phyloP scores from a whole-genome alignment of 768 basidiomycete genomes.

The Leccinum olivaceopallidum region DNA sequence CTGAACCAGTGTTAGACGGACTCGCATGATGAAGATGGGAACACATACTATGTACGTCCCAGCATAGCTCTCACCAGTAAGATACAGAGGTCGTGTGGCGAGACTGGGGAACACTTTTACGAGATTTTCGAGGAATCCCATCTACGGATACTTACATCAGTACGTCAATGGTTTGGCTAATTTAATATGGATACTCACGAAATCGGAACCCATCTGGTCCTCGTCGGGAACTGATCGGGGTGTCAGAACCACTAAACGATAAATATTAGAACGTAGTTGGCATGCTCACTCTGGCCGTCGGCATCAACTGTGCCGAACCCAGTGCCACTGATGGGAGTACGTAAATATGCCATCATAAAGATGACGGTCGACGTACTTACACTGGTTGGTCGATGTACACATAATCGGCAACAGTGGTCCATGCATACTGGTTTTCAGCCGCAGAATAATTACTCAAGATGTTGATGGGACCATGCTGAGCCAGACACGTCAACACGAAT shows the following conservation, averaged over 20 bases:
- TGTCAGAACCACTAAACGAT: neutral
- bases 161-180: neutral
- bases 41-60: slow-evolving; percentile 62
- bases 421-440: slow-evolving; percentile 52
- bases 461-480: slow-evolving; percentile 66
- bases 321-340: slow-evolving; percentile 44
- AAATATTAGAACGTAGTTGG: neutral
- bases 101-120: slow-evolving; percentile 74
- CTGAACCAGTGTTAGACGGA: slow-evolving; percentile 37
- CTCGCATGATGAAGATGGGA: slow-evolving; percentile 28
- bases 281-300: slow-evolving; percentile 51
- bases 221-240: slow-evolving; percentile 49
- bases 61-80: slow-evolving; percentile 78
- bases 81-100: slow-evolving; percentile 59
- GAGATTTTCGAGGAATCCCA: slow-evolving; percentile 69
- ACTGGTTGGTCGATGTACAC: slow-evolving; percentile 78
- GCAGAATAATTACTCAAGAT: slow-evolving; percentile 51
- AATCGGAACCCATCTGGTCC: slow-evolving; percentile 57
- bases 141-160: slow-evolving; percentile 36
- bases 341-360: neutral
- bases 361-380: slow-evolving; percentile 17
- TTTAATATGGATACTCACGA: slow-evolving; percentile 32
- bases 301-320: slow-evolving; percentile 65
- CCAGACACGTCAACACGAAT: neutral
- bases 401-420: slow-evolving; percentile 52